Evolutionary conservation across 306 rosid species (phyloP), one percentile per base, ranked within the genome.

Genomic region (Fragaria vesca): DNA sequence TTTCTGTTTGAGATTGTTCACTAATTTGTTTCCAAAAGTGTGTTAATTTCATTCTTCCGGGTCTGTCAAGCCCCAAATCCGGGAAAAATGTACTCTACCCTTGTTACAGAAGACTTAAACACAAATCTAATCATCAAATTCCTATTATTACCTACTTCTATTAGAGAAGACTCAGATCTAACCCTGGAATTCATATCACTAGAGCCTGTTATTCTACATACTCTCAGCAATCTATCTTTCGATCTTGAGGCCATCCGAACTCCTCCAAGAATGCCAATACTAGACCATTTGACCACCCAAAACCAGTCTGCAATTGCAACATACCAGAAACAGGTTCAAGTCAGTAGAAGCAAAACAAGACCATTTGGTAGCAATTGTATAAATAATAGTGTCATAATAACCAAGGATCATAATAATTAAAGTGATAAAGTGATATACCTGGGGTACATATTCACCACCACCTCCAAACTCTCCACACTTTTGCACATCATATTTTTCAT

Each of bases 251-350:
- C 99, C 99, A 95, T 78, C 97, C 97, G 81, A 95, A 93, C 87
- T 95, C 97, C 88, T 92, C 99, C 83, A 92, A 83, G 81, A 95
- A 88, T 62, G 97, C 96, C 85, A 95, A 87, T 47, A 91, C 95
- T 66, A 95, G 94, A 71, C 97, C 97, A 72, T 92, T 95, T 17
- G 97, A 89, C 97, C 97, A 95, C 12, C 97, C 99, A 87, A 95
- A 95, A 78, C 97, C 97, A 84, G 96, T 95, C 99, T 95, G 88
- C 86, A 85, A 82, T 79, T 81, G 77, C 78, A 81, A 69, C 48
- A 84, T 70, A 73, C 3, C 48, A 48, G 51, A 77, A 21, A 42
- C 70, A 63, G 18, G 81, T 73, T 66, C 5, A 76, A 43, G 21
- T 65, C 60, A 67, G 69, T 63, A 32, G 45, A 32, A 7, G 69